Base-by-base conservation (phyloP, 2,329 filamentous ascomycete genomes). In the Lasiodiplodia sp. region DNA sequence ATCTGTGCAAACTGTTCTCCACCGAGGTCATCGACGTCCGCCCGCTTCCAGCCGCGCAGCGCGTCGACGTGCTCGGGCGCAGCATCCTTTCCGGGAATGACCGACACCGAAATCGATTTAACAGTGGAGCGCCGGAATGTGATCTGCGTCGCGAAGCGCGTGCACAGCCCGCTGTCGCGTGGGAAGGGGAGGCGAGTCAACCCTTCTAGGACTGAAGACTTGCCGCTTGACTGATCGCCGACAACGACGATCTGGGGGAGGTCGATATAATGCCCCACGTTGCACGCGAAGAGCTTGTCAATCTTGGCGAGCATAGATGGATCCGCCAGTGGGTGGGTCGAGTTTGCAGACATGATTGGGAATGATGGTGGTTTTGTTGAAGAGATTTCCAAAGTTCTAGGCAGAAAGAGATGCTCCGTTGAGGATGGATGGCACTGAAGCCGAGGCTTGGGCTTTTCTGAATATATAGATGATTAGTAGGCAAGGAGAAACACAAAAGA, bases 201-300 rank as follows among this genome's bases (percentile, higher is more conserved):
- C 0, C 79, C 80, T 68, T 85, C 83, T 11, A 84, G 81, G 0
- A 83, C 76, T 0, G 86, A 93, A 0, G 90, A 93, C 76, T 97
- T 97, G 0, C 94, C 94, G 0, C 93, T 91, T 0, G 89, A 92
- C 74, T 97, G 94, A 58, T 97, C 93, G 0, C 94, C 94, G 0
- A 96, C 88, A 0, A 97, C 87, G 6, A 95, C 91, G 12, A 96
- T 88, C 72, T 93, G 92, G 0, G 94, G 93, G 0, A 79, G 72
- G 40, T 72, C 65, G 52, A 82, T 73, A 28, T 75, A 73, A 21
- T 77, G 70, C 0, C 76, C 77, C 0, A 79, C 72, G 56, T 77
- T 78, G 65, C 74, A 77, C 4, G 74, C 76, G 34, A 79, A 79
- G 0, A 80, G 72, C 38, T 71, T 72, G 70, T 81, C 78, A 12